phyloP scores from a whole-genome alignment of 805 yeast genomes.

The Clavispora carvajalis region DNA sequence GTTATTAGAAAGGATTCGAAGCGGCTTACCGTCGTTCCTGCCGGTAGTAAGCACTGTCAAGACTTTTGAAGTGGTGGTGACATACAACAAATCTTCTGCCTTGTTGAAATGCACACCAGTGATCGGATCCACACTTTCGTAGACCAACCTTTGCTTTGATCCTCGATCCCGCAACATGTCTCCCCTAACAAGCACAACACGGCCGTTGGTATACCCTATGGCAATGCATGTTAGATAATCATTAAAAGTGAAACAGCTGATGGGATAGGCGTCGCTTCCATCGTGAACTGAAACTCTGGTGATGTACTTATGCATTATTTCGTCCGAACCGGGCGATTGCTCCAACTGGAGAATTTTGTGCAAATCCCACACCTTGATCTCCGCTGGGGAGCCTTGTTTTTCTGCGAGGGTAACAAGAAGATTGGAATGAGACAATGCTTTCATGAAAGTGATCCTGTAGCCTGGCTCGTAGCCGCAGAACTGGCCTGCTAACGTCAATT shows the following conservation, averaged over 20 bases:
- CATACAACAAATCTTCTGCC: conserved; percentile 50
- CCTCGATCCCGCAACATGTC: conserved; percentile 87
- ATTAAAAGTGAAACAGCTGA: conserved; percentile 58
- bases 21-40: conserved; percentile 63
- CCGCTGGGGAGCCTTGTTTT: conserved; percentile 62
- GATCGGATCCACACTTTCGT: conserved; percentile 71
- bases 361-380: conserved; percentile 71
- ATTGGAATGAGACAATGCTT: conserved; percentile 42
- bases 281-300: conserved; percentile 60
- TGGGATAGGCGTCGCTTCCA: conserved; percentile 73
- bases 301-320: conserved; percentile 40
- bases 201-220: conserved; percentile 80
- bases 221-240: conserved; percentile 59
- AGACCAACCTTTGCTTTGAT: conserved; percentile 76
- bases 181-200: conserved; percentile 77
- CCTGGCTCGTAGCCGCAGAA: conserved; percentile 65
- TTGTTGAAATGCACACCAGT: conserved; percentile 66
- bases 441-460: conserved; percentile 56
- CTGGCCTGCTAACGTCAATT: conserved; percentile 41
- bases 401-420: conserved; percentile 71
- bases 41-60: conserved; percentile 74
- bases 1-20: conserved; percentile 39
- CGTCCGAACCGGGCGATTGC: conserved; percentile 11
- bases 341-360: conserved; percentile 39
- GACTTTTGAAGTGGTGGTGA: conserved; percentile 69